These are phyloP conservation scores for Linnemannia exigua DNA, from an alignment of 192 early-diverging fungal genomes.

Conservation along the genomic window DNA sequence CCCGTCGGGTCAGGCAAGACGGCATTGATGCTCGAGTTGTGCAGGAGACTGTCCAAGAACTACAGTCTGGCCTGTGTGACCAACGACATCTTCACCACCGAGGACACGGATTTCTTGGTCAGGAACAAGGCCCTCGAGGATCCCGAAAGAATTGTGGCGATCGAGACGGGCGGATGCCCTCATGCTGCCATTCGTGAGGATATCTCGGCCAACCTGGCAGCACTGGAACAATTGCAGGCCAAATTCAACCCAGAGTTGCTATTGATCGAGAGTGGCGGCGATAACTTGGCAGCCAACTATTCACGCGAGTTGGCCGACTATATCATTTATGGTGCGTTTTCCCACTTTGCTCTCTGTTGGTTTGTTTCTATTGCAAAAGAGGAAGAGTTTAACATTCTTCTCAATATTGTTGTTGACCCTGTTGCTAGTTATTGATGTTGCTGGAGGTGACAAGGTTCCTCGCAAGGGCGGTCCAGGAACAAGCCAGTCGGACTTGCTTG, in stretches of 20 bases:
- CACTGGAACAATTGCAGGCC: constrained; percentile 89
- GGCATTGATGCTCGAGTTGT: constrained; percentile 92
- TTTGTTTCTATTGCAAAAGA: neutral
- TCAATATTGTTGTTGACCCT: neutral
- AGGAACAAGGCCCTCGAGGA: constrained; percentile 89
- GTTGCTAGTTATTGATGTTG: constrained; percentile 90
- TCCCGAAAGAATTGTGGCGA: constrained; percentile 87
- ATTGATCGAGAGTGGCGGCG: constrained; percentile 94
- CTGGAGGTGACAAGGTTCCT: constrained; percentile 97
- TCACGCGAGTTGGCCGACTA: constrained; percentile 87
- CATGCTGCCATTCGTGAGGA: constrained; percentile 97
- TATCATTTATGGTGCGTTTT: constrained; percentile 83
- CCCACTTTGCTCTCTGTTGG: neutral
- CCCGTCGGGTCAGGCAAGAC: constrained; percentile 98
- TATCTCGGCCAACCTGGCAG: constrained; percentile 94
- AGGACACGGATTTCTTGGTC: constrained; percentile 96
- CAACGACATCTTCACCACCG: constrained; percentile 98
- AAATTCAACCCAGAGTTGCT: constrained; percentile 87
- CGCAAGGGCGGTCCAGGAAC: constrained; percentile 99
- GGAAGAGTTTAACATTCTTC: neutral
- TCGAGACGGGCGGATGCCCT: constrained; percentile 96
- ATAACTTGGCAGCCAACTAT: constrained; percentile 93
- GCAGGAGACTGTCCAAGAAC: constrained; percentile 82
- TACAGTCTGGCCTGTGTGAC: constrained; percentile 94
- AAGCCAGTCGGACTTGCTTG: constrained; percentile 93